These are phyloP conservation scores for Clarireedia homoeocarpa DNA, from an alignment of 2,329 filamentous ascomycete genomes.

Conservation along the genomic window DNA sequence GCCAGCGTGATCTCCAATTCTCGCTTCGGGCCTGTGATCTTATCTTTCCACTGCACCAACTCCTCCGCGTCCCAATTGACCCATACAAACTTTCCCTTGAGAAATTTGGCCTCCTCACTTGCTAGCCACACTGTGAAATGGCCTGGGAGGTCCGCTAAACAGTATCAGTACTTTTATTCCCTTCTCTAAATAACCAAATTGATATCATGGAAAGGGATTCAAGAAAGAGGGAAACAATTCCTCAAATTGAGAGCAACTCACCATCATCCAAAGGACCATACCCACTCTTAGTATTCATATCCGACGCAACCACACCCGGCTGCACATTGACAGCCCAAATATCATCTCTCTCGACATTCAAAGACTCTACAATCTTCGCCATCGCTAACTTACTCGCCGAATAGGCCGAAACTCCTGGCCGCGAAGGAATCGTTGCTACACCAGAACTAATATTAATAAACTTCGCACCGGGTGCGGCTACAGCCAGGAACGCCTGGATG, in stretches of 20 bases:
- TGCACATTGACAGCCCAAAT: slow-evolving; percentile 36
- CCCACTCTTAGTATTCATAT: slow-evolving; percentile 6
- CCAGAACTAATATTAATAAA: slow-evolving; percentile 9
- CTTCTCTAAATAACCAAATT: not conserved
- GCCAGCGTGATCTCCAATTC: not conserved
- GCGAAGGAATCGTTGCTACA: slow-evolving; percentile 13
- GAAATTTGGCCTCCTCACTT: slow-evolving; percentile 35
- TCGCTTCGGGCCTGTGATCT: not conserved
- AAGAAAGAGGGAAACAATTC: not conserved
- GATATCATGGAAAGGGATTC: too few species aligned
- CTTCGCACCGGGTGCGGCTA: not conserved
- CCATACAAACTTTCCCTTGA: slow-evolving; percentile 39
- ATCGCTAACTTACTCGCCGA: slow-evolving; percentile 35
- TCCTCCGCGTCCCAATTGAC: slow-evolving; percentile 43
- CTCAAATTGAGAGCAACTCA: not conserved
- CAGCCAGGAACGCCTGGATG: slow-evolving; percentile 25
- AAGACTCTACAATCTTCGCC: slow-evolving; percentile 35
- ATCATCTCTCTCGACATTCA: slow-evolving; percentile 34
- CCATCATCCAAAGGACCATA: not conserved
- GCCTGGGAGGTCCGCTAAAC: not conserved
- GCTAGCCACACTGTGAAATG: slow-evolving; percentile 6
- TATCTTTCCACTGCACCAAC: slow-evolving; percentile 20
- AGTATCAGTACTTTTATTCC: not conserved
- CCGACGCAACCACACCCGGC: slow-evolving; percentile 29
- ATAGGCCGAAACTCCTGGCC: slow-evolving; percentile 32